Evolutionary conservation across 1,139 yeast genomes (phyloP), one percentile per base, ranked within the genome.

Genomic region (Kluyveromyces sp.): DNA sequence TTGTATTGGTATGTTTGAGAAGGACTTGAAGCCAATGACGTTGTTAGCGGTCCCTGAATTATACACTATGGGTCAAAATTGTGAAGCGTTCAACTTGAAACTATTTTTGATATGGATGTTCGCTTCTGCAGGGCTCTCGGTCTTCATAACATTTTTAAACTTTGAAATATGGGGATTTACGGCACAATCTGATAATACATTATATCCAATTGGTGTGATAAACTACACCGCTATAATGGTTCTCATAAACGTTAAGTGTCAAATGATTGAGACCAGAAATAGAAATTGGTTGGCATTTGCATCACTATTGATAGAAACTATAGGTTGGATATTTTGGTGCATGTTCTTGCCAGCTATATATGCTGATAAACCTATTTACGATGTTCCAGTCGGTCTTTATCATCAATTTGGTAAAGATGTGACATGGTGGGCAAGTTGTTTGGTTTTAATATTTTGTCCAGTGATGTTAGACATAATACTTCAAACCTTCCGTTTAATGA

Each of bases 1-100:
- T 41, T 86, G 95, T 58, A 73, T 94, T 46, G 99, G 99, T n/a
- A 86, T 90, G 79, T 84, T 92, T 67, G 97, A 92, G 58, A 84
- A 83, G 60, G 99, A 94, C 60, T 72, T 94, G 61, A 75, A 81
- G 46, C 95, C 97, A 0, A 79, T 95, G 1, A 92, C 98, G 0
- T 71, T 92, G 46, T 65, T 92, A 47, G 95, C 97, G 0, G 85
- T 89, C 2, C 99, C 99, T 0, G 97, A 90, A 64, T 70, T 94
- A 28, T 94, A 94, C 62, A 60, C 79, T 4, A 79, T 74, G 48
- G 97, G 98, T 2, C 77, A 95, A 49, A 68, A 76, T 34, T 86
- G 83, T 55, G 78, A 81, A 60, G 85, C 83, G 2, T 90, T 94
- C 68, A 86, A 85, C 57, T 64, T 88, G 55, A 66, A 66, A 45